These are phyloP conservation scores for Parmales sp. DNA, from an alignment of 108 stramenopile species.

Conservation along the genomic window DNA sequence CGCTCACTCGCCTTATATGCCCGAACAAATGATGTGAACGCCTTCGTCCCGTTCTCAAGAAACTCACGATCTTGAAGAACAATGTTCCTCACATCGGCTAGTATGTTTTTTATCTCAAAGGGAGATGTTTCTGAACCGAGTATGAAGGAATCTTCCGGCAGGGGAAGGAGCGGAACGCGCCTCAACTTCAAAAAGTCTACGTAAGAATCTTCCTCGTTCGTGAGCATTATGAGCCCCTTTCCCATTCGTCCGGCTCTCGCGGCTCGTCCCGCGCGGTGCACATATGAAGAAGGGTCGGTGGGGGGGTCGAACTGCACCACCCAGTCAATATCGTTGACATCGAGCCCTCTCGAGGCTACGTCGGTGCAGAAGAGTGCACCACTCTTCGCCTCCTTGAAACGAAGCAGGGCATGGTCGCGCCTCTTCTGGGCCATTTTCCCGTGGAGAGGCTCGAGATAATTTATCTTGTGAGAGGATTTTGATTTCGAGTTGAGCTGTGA, in stretches of 20 bases:
- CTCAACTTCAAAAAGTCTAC: conserved; percentile 73
- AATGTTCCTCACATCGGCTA: conserved; percentile 52
- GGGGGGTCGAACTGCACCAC: conserved; percentile 94
- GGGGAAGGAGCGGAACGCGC: conserved; percentile 58
- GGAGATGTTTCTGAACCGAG: neutral
- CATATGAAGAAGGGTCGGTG: conserved; percentile 85
- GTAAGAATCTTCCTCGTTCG: conserved; percentile 83
- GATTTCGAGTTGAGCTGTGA: conserved; percentile 29
- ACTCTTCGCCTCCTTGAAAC: conserved; percentile 43
- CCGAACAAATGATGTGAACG: conserved; percentile 56
- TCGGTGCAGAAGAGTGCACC: conserved; percentile 92
- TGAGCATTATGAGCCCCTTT: conserved; percentile 73
- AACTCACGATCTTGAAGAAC: conserved; percentile 80
- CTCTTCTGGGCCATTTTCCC: conserved; percentile 90
- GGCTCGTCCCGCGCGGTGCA: conserved; percentile 92
- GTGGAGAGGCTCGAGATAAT: conserved; percentile 69
- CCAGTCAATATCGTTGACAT: conserved; percentile 77
- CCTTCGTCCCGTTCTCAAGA: conserved; percentile 91
- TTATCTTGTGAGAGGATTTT: conserved; percentile 19
- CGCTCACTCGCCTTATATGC: conserved; percentile 94
- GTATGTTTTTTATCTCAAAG: conserved; percentile 31
- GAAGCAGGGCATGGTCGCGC: conserved; percentile 76
- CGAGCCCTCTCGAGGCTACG: conserved; percentile 94
- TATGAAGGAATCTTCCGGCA: conserved; percentile 10
- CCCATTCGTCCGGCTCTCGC: conserved; percentile 86